Conservation (phyloP, 31 red algal genomes). For the Endocladia muricata region DNA sequence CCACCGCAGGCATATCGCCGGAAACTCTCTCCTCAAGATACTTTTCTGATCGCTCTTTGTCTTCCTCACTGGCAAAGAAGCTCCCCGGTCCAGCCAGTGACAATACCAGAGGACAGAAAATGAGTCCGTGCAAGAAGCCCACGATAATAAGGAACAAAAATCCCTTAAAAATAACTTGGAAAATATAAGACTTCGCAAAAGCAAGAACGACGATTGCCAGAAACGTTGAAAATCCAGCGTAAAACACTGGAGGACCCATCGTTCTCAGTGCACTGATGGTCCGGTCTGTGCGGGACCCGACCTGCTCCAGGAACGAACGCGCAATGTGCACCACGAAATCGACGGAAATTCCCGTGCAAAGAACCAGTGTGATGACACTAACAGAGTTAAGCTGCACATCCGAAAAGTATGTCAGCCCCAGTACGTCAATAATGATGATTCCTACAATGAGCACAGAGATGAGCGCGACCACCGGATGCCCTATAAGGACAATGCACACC, state of each 20-base stretch:
- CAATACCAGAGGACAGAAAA: slow-evolving; percentile 50
- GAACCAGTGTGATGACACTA: slow-evolving; percentile 68
- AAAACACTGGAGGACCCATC: slow-evolving; percentile 77
- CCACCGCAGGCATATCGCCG: too few species aligned
- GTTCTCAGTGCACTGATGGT: slow-evolving; percentile 53
- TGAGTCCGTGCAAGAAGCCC: slow-evolving; percentile 55
- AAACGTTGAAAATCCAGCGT: slow-evolving; percentile 74
- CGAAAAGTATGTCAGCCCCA: slow-evolving; percentile 58
- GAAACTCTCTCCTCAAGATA: slow-evolving; percentile 27
- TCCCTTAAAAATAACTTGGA: slow-evolving; percentile 65
- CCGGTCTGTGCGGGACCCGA: slow-evolving; percentile 51
- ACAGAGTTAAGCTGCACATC: slow-evolving; percentile 68
- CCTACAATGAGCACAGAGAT: slow-evolving; percentile 56
- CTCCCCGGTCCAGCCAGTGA: slow-evolving; percentile 65
- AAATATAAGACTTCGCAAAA: slow-evolving; percentile 53
- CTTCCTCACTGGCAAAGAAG: slow-evolving; percentile 36
- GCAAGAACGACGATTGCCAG: slow-evolving; percentile 53
- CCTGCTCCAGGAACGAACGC: slow-evolving; percentile 57
- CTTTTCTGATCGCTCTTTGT: slow-evolving; percentile 38
- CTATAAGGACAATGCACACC: slow-evolving; percentile 67
- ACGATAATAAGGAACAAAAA: slow-evolving; percentile 63
- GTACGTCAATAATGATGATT: slow-evolving; percentile 55
- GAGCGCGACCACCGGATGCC: slow-evolving; percentile 53
- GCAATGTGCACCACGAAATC: slow-evolving; percentile 76
- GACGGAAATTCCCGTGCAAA: slow-evolving; percentile 56